A percentile compares a stretch with the other conserved stretches of the same genome.
These are phyloP conservation scores for Echeveria elegans DNA, from an alignment of 164 flowering plant genomes.

Conservation along the genomic window DNA sequence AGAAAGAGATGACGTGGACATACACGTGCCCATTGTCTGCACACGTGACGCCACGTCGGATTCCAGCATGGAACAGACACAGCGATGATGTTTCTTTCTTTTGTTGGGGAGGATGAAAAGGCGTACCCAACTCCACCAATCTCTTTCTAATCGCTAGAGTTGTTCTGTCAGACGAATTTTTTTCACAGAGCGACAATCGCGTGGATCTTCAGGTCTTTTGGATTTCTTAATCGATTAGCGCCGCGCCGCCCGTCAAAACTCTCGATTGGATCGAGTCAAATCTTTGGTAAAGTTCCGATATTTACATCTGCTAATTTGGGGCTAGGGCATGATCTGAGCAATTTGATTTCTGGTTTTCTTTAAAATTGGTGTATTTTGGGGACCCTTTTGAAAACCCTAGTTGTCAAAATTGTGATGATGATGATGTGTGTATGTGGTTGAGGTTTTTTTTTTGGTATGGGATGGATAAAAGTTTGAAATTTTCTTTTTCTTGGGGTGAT, in stretches of 20 bases:
- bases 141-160: constrained; percentile 1
- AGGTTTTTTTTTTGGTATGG: not conserved
- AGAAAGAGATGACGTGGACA: not conserved
- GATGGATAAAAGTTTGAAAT: not conserved
- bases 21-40: not conserved
- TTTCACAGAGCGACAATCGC: not conserved
- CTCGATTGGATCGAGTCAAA: constrained; percentile 1
- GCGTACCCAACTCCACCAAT: not conserved
- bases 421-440: not conserved
- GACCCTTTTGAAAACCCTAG: not conserved
- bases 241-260: not conserved
- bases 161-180: not conserved
- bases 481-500: no score
- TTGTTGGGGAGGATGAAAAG: not conserved
- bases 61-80: not conserved
- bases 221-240: not conserved
- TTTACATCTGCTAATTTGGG: not conserved
- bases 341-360: not conserved
- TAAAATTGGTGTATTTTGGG: not conserved
- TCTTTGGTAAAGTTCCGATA: not conserved
- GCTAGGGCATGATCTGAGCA: not conserved
- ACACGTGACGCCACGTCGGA: not conserved
- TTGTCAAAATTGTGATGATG: not conserved
- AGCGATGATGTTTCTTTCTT: not conserved
- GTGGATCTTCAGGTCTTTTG: not conserved